Conservation (phyloP, 2,329 filamentous ascomycete genomes). For the Pseudogymnoascus sp. region DNA sequence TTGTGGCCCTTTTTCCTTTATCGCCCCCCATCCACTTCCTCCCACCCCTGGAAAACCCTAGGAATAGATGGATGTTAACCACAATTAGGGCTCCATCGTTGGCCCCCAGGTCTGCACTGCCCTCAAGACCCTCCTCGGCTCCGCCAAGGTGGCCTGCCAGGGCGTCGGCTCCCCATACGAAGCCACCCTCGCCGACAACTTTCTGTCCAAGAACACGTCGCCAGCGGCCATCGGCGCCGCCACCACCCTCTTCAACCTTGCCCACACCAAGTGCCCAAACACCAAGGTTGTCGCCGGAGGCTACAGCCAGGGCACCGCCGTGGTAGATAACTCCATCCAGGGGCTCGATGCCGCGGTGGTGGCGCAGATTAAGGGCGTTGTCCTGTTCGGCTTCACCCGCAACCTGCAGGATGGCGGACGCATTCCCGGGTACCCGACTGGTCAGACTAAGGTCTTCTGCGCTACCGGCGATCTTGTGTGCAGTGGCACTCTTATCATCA, state of each 20-base stretch:
- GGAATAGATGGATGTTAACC: not conserved
- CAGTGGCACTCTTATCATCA: slow-evolving; percentile 35
- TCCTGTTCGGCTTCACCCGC: slow-evolving; percentile 38
- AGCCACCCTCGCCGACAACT: slow-evolving; percentile 16
- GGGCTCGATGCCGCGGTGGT: slow-evolving; percentile 24
- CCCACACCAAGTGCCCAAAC: slow-evolving; percentile 30
- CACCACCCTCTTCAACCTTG: slow-evolving; percentile 28
- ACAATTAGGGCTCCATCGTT: slow-evolving; percentile 25
- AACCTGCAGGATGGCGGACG: slow-evolving; percentile 29
- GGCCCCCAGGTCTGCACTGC: slow-evolving; percentile 28
- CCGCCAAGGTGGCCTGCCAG: slow-evolving; percentile 22
- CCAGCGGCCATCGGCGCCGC: slow-evolving; percentile 13
- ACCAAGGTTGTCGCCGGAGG: slow-evolving; percentile 35
- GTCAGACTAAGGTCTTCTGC: slow-evolving; percentile 38
- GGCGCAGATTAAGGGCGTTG: slow-evolving; percentile 32
- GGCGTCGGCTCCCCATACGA: slow-evolving; percentile 12
- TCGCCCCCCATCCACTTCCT: too few relatives aligned
- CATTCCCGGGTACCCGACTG: slow-evolving; percentile 28
- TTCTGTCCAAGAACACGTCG: slow-evolving; percentile 15
- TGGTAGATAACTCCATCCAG: slow-evolving; percentile 36
- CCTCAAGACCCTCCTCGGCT: slow-evolving; percentile 19
- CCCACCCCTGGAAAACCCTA: too few relatives aligned
- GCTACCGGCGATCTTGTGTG: slow-evolving; percentile 46
- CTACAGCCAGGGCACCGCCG: slow-evolving; percentile 38
- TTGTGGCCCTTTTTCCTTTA: slow-evolving; percentile 7